phyloP scores from a whole-genome alignment of 2,329 filamentous ascomycete genomes.

The Zopfia rhizophila region DNA sequence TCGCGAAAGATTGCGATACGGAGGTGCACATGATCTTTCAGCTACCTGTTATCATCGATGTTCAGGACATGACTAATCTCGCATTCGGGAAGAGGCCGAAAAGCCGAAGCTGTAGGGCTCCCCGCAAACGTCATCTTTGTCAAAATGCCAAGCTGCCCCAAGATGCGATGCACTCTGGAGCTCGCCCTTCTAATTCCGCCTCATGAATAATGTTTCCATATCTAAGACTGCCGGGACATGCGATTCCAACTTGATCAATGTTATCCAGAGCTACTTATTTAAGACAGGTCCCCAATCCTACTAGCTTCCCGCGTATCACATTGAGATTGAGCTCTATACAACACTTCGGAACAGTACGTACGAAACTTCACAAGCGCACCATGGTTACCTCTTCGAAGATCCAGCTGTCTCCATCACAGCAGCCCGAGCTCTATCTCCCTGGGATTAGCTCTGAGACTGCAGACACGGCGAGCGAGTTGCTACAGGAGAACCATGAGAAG shows the following conservation, averaged over 20 bases:
- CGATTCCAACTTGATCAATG: slow-evolving; percentile 14
- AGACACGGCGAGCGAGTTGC: slow-evolving; percentile 69
- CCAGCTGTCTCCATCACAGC: slow-evolving; percentile 55
- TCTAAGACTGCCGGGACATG: no score
- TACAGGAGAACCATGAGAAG: slow-evolving; percentile 79
- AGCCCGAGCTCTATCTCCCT: slow-evolving; percentile 59
- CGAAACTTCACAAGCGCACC: slow-evolving; percentile 15
- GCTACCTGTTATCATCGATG: no score
- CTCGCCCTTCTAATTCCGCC: no score
- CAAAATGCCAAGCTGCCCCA: slow-evolving; percentile 11
- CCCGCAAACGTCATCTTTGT: background rate
- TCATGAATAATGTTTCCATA: no score
- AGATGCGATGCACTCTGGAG: no score
- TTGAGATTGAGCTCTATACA: slow-evolving; percentile 4
- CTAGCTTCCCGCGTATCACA: background rate
- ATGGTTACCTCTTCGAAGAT: slow-evolving; percentile 48
- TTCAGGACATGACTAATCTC: slow-evolving; percentile 13
- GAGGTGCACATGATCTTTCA: no score
- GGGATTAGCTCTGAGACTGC: slow-evolving; percentile 68
- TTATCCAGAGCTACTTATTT: slow-evolving; percentile 14
- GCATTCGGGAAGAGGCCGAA: slow-evolving; percentile 8
- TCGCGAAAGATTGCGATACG: no score
- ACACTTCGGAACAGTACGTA: slow-evolving; percentile 1
- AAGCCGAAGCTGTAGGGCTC: slow-evolving; percentile 4
- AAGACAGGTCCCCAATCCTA: slow-evolving; percentile 8